A percentile compares a stretch with the other conserved stretches of the same genome.
These are phyloP conservation scores for Fonsecaea nubica DNA, from an alignment of 2,329 filamentous ascomycete species.

Conservation along the genomic window DNA sequence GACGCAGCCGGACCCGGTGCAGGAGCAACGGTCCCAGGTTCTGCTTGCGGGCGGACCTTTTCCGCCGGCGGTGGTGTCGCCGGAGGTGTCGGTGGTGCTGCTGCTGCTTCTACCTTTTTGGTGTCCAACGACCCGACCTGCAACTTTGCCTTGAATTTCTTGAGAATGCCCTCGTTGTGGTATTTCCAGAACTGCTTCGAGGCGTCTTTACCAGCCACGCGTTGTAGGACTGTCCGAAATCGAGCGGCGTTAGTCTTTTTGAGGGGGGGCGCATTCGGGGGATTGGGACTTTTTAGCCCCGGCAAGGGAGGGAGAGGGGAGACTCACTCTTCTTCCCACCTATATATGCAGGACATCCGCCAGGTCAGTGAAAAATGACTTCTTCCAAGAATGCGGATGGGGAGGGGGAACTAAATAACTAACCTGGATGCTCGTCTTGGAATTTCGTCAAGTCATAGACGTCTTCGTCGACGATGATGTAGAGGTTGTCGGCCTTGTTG, in stretches of 20 bases:
- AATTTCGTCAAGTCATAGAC: conserved; percentile 94
- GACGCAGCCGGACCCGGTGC: conserved; percentile 47
- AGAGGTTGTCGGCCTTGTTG: conserved; percentile 84
- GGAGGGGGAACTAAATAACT: conserved; percentile 26
- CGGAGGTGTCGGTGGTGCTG: conserved; percentile 57
- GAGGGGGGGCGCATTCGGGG: background rate
- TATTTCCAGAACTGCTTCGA: conserved; percentile 74
- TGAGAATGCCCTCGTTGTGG: conserved; percentile 66
- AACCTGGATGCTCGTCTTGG: conserved; percentile 77
- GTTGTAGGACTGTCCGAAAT: conserved; percentile 61
- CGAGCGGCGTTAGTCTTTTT: conserved; percentile 10
- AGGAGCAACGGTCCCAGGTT: conserved; percentile 61
- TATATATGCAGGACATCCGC: conserved; percentile 22
- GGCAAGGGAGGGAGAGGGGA: background rate
- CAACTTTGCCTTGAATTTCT: conserved; percentile 67
- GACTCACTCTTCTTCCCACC: conserved; percentile 74
- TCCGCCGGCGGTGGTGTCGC: conserved; percentile 54
- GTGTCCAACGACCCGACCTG: conserved; percentile 78
- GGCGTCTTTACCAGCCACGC: conserved; percentile 70
- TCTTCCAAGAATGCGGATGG: too few relatives aligned
- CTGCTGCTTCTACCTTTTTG: conserved; percentile 70
- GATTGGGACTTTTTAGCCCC: conserved; percentile 8
- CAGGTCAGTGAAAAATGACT: conserved; percentile 11
- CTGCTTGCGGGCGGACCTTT: conserved; percentile 63
- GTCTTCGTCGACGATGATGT: conserved; percentile 90